phyloP scores from a whole-genome alignment of 129 eudicot species.

The Rutidosis leptorrhynchoides region DNA sequence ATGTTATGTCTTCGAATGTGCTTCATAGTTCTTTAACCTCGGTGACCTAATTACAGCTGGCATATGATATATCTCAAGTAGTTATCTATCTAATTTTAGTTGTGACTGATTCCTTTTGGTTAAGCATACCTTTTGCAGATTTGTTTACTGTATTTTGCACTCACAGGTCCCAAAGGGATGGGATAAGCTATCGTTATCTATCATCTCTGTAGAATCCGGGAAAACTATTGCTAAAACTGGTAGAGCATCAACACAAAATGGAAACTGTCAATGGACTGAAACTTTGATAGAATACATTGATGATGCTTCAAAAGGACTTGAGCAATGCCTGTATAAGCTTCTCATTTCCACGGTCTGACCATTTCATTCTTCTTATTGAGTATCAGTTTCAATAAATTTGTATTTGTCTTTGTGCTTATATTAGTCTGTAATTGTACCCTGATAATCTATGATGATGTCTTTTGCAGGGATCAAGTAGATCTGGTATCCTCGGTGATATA shows the following conservation, averaged over 20 bases:
- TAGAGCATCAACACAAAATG: slow-evolving; percentile 50
- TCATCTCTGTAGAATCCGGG: slow-evolving; percentile 62
- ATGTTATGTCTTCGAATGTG: slow-evolving; percentile 2
- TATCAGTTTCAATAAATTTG: slow-evolving; percentile 20
- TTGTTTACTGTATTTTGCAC: slow-evolving; percentile 22
- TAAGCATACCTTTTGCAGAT: slow-evolving; percentile 20
- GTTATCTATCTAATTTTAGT: slow-evolving; percentile 9
- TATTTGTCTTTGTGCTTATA: slow-evolving; percentile 15
- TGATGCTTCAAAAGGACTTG: slow-evolving; percentile 44
- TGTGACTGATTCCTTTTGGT: slow-evolving; percentile 1
- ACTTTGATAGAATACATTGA: slow-evolving; percentile 46
- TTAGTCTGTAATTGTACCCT: slow-evolving; percentile 17
- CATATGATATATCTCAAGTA: slow-evolving; percentile 8
- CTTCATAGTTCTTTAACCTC: slow-evolving; percentile 24
- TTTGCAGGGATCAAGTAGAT: slow-evolving; percentile 62
- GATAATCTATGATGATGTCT: slow-evolving; percentile 16
- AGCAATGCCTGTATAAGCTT: slow-evolving; percentile 50
- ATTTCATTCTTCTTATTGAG: slow-evolving; percentile 15
- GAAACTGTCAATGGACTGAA: slow-evolving; percentile 67
- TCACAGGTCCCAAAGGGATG: slow-evolving; percentile 83
- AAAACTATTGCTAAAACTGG: slow-evolving; percentile 56
- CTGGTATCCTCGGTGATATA: slow-evolving; percentile 74
- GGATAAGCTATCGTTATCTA: slow-evolving; percentile 63
- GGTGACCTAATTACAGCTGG: slow-evolving; percentile 7
- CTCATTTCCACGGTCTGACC: slow-evolving; percentile 55